Evolutionary conservation across 495 filamentous ascomycete genomes (phyloP), one percentile per base, ranked within the genome.

Genomic region (Bathelium albidoporum): DNA sequence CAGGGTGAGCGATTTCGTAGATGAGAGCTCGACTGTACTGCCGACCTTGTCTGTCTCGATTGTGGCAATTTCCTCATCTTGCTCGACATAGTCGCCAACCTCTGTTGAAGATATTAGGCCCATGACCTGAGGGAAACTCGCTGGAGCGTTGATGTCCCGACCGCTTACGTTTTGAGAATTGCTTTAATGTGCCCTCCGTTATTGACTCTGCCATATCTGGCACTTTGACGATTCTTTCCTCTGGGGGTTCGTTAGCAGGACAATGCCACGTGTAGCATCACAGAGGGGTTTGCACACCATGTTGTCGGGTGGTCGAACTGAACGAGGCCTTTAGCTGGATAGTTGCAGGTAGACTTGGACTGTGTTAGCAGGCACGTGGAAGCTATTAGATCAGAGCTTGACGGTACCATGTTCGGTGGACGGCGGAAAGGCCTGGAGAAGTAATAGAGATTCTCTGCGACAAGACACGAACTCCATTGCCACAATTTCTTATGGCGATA

Each of bases 11-110:
- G 59, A 3, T 32, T 41, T 24, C 2, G 60, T 22, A 2, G 5
- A 29, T 5, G 1, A 55, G 49, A 55, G 24, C 24, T 55, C 24
- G 49, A 55, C 12, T 11, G 41, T 16, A n/a, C 43, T 11, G 22
- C 75, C 65, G 80, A 91, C 92, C 89, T 99, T 99, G 81, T 99
- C 95, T n/a, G 94, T 99, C 77, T 99, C 94, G 72, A 99, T 99
- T 36, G 95, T 96, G 32, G 94, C 95, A 72, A 99, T 94, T 74
- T 97, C 95, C 76, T 99, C 95, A 71, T 97, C 95, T 71, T 87
- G 86, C 78, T 94, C 89, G 18, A 99, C 91, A 69, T 83, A 94
- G 78, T 99, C 95, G 62, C 94, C 94, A 73, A 96, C 80, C 78
- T 95, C 85, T 86, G 59, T 32, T 10, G 16, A 58, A 32, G 1